Base-by-base conservation (phyloP, 2,329 filamentous ascomycete genomes). In the Epichloe scottii region DNA sequence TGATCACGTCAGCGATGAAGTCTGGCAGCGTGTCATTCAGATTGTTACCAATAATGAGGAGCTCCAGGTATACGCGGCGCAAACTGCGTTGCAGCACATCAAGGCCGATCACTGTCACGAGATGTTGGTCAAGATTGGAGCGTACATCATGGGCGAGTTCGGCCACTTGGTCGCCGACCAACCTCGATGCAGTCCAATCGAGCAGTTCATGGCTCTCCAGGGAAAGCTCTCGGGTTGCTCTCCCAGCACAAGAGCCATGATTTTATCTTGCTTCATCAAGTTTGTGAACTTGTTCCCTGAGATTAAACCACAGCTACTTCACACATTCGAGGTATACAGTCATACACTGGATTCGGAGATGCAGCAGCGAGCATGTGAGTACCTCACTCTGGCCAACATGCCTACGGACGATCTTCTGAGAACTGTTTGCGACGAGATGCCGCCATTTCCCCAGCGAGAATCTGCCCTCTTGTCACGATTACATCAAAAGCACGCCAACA, bases 21-120 rank as follows among this genome's bases (percentile, higher is more conserved):
- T 98, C 17, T 98, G 93, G 93, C 93, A 98, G 66, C 84, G 93
- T 60, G 91, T 98, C 51, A 96, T 95, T 56, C 93, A 98, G 66
- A 97, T 98, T 59, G 90, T 97, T 53, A 97, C 93, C 50, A 98
- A 98, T 73, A 98, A 98, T 67, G 93, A 98, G 67, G 91, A 97
- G 66, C 77, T 98, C 11, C 93, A 98, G 68, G 85, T 95, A 0
- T 98, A 98, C 64, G 93, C 93, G 1, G 89, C 93, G 4, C 88
- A 95, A 63, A 94, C 94, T 60, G 89, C 93, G 21, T 72, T 98
- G 40, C 85, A 91, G 58, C 95, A 97, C 63, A 77, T 96, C 66
- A 95, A 95, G 67, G 82, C 84, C 17, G 88, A 95, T 54, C 87
- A 91, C 66, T 96, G 90, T 66, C 93, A 98, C 62, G 93, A 98